Conservation (phyloP, 1,139 yeast genomes). For the Protomyces inundatus region DNA sequence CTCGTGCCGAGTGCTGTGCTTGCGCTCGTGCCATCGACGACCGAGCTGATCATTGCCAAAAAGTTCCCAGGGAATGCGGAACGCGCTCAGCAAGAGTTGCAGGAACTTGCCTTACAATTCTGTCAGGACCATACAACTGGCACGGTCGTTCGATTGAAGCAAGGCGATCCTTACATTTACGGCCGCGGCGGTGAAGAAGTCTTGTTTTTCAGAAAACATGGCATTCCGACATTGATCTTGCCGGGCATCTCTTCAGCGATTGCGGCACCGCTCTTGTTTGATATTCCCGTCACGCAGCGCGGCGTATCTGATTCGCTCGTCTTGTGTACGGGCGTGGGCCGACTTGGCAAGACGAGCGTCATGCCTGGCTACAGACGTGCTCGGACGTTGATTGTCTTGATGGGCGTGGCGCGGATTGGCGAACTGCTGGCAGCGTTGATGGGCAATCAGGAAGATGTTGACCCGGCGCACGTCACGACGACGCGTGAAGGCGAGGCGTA, state of each 20-base stretch:
- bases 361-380: constrained; percentile 67
- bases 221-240: constrained; percentile 64
- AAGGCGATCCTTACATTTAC: constrained; percentile 94
- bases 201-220: constrained; percentile 59
- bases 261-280: constrained; percentile 80
- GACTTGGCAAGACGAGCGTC: constrained; percentile 73
- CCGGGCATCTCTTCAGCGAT: constrained; percentile 91
- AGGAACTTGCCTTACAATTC: constrained; percentile 62
- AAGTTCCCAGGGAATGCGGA: constrained; percentile 98
- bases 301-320: constrained; percentile 89
- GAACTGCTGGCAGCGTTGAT: constrained; percentile 58
- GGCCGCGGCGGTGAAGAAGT: constrained; percentile 97
- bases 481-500: constrained; percentile 49
- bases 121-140: constrained; percentile 41
- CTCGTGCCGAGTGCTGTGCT: constrained; percentile 84
- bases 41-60: constrained; percentile 77
- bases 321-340: constrained; percentile 92
- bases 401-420: constrained; percentile 81
- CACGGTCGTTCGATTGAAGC: constrained; percentile 82
- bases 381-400: constrained; percentile 79
- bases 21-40: constrained; percentile 67
- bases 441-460: not conserved
- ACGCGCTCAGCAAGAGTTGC: constrained; percentile 78
- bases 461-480: not conserved
- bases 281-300: constrained; percentile 87